These are phyloP conservation scores for Paecilomyces variotii DNA, from an alignment of 2,329 filamentous ascomycete species.

Conservation along the genomic window DNA sequence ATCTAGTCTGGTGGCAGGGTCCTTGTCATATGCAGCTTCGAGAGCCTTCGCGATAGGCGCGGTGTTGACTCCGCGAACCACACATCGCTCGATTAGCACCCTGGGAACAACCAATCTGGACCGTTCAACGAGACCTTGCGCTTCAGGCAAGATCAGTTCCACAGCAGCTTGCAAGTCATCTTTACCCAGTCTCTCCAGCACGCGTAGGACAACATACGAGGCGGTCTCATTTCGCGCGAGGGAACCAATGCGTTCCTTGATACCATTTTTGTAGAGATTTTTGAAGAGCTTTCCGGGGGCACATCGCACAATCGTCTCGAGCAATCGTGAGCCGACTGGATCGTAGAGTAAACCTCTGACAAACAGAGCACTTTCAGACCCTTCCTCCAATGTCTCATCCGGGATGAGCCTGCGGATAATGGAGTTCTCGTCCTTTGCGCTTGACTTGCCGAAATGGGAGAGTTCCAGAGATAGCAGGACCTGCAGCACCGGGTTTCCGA, in stretches of 20 bases:
- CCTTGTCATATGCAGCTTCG: slow-evolving; percentile 50
- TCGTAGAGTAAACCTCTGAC: slow-evolving; percentile 85
- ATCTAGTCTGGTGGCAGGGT: slow-evolving; percentile 43
- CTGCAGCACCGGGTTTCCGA: slow-evolving; percentile 89
- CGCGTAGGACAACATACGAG: slow-evolving; percentile 74
- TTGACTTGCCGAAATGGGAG: slow-evolving; percentile 59
- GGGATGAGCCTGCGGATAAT: slow-evolving; percentile 73
- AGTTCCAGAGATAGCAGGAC: slow-evolving; percentile 82
- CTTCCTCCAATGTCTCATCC: slow-evolving; percentile 66
- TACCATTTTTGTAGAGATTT: slow-evolving; percentile 68
- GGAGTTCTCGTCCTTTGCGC: slow-evolving; percentile 56
- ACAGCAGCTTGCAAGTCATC: slow-evolving; percentile 73
- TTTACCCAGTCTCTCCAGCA: slow-evolving; percentile 75
- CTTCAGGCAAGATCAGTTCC: slow-evolving; percentile 61
- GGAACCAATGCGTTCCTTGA: slow-evolving; percentile 70
- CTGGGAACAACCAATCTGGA: slow-evolving; percentile 72
- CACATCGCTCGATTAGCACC: slow-evolving; percentile 73
- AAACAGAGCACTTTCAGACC: slow-evolving; percentile 67
- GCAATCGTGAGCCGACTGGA: slow-evolving; percentile 75
- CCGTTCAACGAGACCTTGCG: slow-evolving; percentile 65
- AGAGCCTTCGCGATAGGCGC: slow-evolving; percentile 49
- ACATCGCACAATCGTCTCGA: slow-evolving; percentile 76
- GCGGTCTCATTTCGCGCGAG: slow-evolving; percentile 85
- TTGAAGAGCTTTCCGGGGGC: slow-evolving; percentile 88
- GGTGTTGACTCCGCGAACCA: slow-evolving; percentile 55